Conservation (phyloP, 257 asterid species). For the Striga asiatica region DNA sequence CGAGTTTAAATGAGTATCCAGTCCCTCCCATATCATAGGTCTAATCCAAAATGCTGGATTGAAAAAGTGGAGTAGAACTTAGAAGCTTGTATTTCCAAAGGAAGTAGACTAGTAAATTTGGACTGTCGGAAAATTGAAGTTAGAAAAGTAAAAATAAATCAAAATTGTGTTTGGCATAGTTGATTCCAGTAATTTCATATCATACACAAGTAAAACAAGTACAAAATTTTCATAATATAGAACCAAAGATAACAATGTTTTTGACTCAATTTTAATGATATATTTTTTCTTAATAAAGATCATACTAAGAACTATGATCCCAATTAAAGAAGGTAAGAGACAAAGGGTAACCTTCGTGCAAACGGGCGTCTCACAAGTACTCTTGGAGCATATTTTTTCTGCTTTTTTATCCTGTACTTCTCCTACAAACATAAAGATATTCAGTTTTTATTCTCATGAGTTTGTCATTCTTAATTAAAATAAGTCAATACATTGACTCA, state of each 20-base stretch:
- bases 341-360: slow-evolving; percentile 55
- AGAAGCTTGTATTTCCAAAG: neutral
- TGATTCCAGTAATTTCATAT: neutral
- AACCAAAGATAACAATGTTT: neutral
- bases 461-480: neutral
- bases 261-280: neutral
- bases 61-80: too few species aligned
- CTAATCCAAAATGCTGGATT: too few species aligned
- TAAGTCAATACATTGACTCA: neutral
- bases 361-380: slow-evolving; percentile 86
- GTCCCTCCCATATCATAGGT: too few species aligned
- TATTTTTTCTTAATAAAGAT: neutral
- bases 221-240: neutral
- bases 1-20: too few species aligned
- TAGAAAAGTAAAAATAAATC: too few species aligned
- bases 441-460: slow-evolving; percentile 13
- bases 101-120: neutral
- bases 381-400: slow-evolving; percentile 89
- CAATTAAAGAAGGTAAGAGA: neutral
- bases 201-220: neutral
- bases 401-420: slow-evolving; percentile 87
- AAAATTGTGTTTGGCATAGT: too few species aligned
- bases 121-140: too few species aligned
- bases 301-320: neutral
- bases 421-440: slow-evolving; percentile 43